Evolutionary conservation across 257 asterid genomes (phyloP), one percentile per base, ranked within the genome.

Genomic region (Solanum peruvianum): DNA sequence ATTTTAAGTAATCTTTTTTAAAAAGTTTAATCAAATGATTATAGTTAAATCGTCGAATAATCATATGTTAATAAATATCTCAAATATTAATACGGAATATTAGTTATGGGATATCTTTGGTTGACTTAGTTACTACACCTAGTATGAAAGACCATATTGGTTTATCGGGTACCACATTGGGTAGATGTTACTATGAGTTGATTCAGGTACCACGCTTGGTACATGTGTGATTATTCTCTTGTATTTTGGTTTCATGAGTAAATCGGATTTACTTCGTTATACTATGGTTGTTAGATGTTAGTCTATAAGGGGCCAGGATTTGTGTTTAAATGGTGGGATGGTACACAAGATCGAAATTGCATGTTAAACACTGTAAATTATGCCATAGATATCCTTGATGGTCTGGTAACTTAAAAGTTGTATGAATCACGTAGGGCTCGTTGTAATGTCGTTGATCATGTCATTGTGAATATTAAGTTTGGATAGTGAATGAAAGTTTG

Each of bases 1-100:
- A 49, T 49, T 49, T 49, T 49, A 15, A 49, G 6, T 49, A 49
- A 49, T 49, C 1, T 49, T 5, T 47, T 49, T 49, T 2, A 0
- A 15, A 49, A 49, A 49, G 15, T 21, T 49, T 15, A 0, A 49
- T 15, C 60, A 49, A 49, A 15, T 49, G 60, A 49, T 49, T 49
- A 15, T 49, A 49, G 21, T 49, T 15, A 49, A 49, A 20, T 49
- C 60, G 1, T 49, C 3, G 60, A 15, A 49, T 15, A 15, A 49
- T 0, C 2, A 6, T 1, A 1, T 49, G 8, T 49, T 49, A 49
- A 49, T 7, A 49, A 0, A 15, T 5, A 49, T 49, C 1, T 5
- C 21, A 49, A 49, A 49, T 2, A 2, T 49, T 15, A 49, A 5
- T 49, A 49, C 58, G 18, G 15, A 49, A 15, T 15, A 49, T 20